A percentile compares a stretch with the other conserved stretches of the same genome.
These are phyloP conservation scores for Podaxis sp. DNA, from an alignment of 768 basidiomycete genomes.

Conservation along the genomic window DNA sequence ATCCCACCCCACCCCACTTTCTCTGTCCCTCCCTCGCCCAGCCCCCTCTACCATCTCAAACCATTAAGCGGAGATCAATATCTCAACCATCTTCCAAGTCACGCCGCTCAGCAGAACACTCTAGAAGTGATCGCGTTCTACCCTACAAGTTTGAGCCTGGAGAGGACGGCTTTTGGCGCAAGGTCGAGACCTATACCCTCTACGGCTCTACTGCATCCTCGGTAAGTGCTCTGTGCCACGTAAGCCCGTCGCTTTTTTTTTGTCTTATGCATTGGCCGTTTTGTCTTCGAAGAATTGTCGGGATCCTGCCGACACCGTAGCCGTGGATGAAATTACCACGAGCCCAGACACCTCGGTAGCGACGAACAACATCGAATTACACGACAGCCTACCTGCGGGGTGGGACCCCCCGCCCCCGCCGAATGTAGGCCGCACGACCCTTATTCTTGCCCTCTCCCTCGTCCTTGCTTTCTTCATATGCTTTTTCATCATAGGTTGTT, in stretches of 20 bases:
- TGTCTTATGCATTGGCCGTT: not conserved
- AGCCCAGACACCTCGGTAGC: constrained; percentile 16
- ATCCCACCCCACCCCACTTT: constrained; percentile 54
- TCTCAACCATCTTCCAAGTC: constrained; percentile 13
- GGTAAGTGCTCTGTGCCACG: constrained; percentile 31
- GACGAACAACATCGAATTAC: constrained; percentile 24
- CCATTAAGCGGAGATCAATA: constrained; percentile 11
- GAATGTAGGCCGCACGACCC: constrained; percentile 32
- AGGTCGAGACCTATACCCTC: constrained; percentile 49
- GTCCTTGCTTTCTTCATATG: constrained; percentile 59
- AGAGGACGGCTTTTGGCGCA: constrained; percentile 56
- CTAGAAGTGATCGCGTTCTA: constrained; percentile 24
- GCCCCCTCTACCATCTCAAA: not conserved
- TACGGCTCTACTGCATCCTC: constrained; percentile 67
- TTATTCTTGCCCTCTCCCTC: constrained; percentile 56
- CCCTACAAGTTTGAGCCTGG: constrained; percentile 52
- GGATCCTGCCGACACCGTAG: constrained; percentile 21
- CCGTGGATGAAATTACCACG: constrained; percentile 20
- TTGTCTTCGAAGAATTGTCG: constrained; percentile 18
- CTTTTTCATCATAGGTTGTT: constrained; percentile 53
- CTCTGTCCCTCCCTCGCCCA: constrained; percentile 48
- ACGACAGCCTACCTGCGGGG: constrained; percentile 46
- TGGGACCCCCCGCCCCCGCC: constrained; percentile 34
- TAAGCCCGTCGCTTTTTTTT: not conserved
- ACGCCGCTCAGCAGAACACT: not conserved